A percentile compares a stretch with the other conserved stretches of the same genome.
Evolutionary conservation across 352 stramenopile genomes (phyloP).

Genomic region (Pythium folliculosum): DNA sequence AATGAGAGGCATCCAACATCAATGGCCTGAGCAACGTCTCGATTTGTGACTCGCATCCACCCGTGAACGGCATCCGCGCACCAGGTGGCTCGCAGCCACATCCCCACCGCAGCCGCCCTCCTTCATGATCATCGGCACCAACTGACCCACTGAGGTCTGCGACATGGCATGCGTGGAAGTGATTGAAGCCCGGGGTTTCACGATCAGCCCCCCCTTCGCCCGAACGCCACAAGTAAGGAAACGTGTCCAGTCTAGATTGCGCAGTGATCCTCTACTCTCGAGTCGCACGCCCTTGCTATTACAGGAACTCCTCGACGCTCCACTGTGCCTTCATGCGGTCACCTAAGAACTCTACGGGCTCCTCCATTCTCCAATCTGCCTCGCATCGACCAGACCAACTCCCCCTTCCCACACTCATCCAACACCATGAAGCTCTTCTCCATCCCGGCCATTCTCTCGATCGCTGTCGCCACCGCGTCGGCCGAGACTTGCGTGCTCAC

Average conservation of each 20-base stretch:
- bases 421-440: slow-evolving; percentile 24
- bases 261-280: not conserved
- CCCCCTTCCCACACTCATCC: not conserved
- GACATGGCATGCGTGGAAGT: not conserved
- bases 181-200: not conserved
- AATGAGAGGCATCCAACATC: too few species aligned
- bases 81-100: not conserved
- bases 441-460: not conserved
- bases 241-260: not conserved
- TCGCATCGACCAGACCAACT: slow-evolving; percentile 1
- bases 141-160: not conserved
- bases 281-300: not conserved
- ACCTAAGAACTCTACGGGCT: too few species aligned
- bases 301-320: not conserved
- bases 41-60: not conserved
- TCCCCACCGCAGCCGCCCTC: not conserved
- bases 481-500: slow-evolving; percentile 20
- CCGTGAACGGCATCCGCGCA: not conserved
- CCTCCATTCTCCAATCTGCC: slow-evolving; percentile 10
- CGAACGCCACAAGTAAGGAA: not conserved
- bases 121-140: not conserved
- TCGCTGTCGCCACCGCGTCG: not conserved
- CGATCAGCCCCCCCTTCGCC: not conserved
- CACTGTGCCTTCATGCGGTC: too few species aligned
- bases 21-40: not conserved